Evolutionary conservation across 495 filamentous ascomycete genomes (phyloP), one percentile per base, ranked within the genome.

Genomic region (Cudoniella acicularis): DNA sequence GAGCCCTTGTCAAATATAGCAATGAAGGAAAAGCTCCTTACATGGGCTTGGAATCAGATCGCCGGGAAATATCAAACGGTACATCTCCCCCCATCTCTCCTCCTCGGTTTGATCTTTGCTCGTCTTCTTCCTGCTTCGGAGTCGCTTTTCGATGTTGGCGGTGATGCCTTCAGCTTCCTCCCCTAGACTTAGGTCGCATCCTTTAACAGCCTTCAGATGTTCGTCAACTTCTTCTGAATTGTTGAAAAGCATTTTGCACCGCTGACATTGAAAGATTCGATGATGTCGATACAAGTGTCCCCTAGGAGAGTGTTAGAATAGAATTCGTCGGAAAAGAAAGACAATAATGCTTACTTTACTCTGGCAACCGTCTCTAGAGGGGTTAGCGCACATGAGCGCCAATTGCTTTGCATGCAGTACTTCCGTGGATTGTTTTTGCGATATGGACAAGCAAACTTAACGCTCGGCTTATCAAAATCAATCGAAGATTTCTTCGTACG

Each of bases 51-150:
- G 61, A 10, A 56, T 27, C 3, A 47, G 20, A 20, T 65, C 62
- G 22, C 25, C 55, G 6, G 59, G 65, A 55, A 67, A 67, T 16
- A 65, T 13, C 0, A 65, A 16, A 2, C 23, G 11, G 30, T 65
- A 67, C 1, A 67, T 49, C 4, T 65, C 27, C 42, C 13, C 22
- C 65, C 63, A 68, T 41, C 64, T 57, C 0, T 68, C 63, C 26
- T 55, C 55, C 43, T 68, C 63, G 1, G 63, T 53, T 41, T 63
- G 60, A 11, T 26, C 56, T 25, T n/a, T 36, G 11, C 48, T 21
- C 1, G 55, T 40, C 43, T 63, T 67, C 41, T 64, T 64, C 41
- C 40, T 62, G 41, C 52, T 48, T 27, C 59, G 30, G 27, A 68
- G 50, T n/a, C 52, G 23, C 13, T 53, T 30, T 16, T 46, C 52